phyloP scores from a whole-genome alignment of 352 stramenopile species.

The Phytophthora pluvialis region DNA sequence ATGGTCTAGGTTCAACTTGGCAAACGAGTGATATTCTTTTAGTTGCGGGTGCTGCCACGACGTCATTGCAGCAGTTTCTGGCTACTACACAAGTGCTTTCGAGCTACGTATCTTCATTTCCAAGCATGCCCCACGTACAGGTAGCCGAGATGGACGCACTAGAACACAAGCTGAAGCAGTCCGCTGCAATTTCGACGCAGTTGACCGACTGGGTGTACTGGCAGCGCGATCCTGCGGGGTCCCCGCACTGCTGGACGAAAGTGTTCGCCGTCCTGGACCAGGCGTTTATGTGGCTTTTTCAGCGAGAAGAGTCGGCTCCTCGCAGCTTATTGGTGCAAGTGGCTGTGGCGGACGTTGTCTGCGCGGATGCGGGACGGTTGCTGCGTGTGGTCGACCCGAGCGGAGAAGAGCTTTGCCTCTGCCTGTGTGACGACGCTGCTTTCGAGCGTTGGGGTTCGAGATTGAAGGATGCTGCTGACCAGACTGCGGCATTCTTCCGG shows the following conservation, averaged over 20 bases:
- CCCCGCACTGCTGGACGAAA: constrained; percentile 68
- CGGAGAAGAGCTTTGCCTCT: constrained; percentile 57
- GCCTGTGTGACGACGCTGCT: constrained; percentile 30
- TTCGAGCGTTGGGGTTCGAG: constrained; percentile 43
- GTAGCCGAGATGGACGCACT: constrained; percentile 1
- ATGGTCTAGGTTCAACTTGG: constrained; percentile 20
- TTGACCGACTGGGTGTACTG: constrained; percentile 66
- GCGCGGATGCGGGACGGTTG: constrained; percentile 31
- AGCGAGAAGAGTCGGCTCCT: constrained; percentile 40
- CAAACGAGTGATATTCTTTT: constrained; percentile 14
- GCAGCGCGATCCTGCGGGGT: constrained; percentile 51
- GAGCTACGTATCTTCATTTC: neutral
- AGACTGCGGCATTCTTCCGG: constrained; percentile 53
- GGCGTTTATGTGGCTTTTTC: constrained; percentile 64
- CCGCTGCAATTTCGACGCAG: neutral
- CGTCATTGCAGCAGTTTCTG: constrained; percentile 3
- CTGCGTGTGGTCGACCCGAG: constrained; percentile 55
- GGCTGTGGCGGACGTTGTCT: constrained; percentile 51
- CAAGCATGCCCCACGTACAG: neutral
- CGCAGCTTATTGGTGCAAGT: constrained; percentile 57
- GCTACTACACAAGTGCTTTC: constrained; percentile 1
- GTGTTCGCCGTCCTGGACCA: constrained; percentile 64
- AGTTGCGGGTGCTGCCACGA: neutral
- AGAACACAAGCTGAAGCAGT: constrained; percentile 1
- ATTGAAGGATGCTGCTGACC: constrained; percentile 44